Evolutionary conservation across 306 rosid genomes (phyloP), one percentile per base, ranked within the genome.

Genomic region (Glycine soja): DNA sequence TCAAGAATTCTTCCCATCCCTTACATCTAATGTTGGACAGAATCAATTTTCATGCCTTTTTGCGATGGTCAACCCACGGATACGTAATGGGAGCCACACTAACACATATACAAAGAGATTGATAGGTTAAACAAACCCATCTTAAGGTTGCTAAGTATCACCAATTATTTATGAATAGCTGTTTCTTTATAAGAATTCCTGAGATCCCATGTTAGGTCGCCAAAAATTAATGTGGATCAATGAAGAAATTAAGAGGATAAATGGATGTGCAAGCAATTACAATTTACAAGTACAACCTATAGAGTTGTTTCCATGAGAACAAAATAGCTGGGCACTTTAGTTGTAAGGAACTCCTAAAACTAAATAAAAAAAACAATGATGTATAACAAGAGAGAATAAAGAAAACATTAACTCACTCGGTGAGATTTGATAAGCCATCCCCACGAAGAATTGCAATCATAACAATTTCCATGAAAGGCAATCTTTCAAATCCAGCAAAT

Each of bases 391-490:
- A 53, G n/a, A 50, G 15, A 50, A 50, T 12, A 50, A 50, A 50
- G 6, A 50, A 50, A 54, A 54, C 8, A 15, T 54, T 15, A 54
- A 15, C 61, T 54, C 24, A 54, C 61, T 14, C 3, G 18, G 57
- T 52, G 57, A 14, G 18, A 54, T 15, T 54, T 54, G 61, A 54
- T 54, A 15, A 15, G 30, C 30, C 18, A n/a, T 53, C 58, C 58
- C 58, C 3, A 9, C 9, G 7, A 12, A 52, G 8, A 52, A 62
- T 84, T 87, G 72, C 90, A 88, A 66, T 82, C 86, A 65, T 83
- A 86, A 72, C 84, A 90, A 71, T 87, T 82, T 54, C 91, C 93
- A 84, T 84, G 85, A 72, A 90, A 90, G 15, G 86, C 89, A 90
- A 87, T 86, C 53, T 88, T 77, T 42, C 88, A 85, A 42, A 87